Percentiles rank a stretch among this genome's conserved stretches.
Conservation (phyloP, 345 rosid genomes). For the Citrus sinensis region DVS_A1.0 CM039167.1:4296501-4297000, state of each 20-base stretch:
- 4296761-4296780: constrained; percentile 20
- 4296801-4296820: constrained; percentile 15
- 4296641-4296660: neutral
- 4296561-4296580: neutral
- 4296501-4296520: no score
- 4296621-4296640: neutral
- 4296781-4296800: constrained; percentile 6
- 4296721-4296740: constrained; percentile 5
- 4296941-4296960: neutral
- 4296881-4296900: neutral
- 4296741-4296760: constrained; percentile 17
- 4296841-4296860: constrained; percentile 14
- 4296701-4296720: no score
- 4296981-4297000: constrained; percentile 21
- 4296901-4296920: neutral
- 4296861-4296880: neutral
- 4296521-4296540: no score
- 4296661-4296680: neutral
- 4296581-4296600: neutral
- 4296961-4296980: constrained; percentile 10
- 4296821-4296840: constrained; percentile 20
- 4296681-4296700: neutral
- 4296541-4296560: neutral
- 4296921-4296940: constrained; percentile 6
- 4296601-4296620: neutral